Conservation (phyloP, 1,284 basidiomycete genomes). For the Puccinia novopanici region DNA sequence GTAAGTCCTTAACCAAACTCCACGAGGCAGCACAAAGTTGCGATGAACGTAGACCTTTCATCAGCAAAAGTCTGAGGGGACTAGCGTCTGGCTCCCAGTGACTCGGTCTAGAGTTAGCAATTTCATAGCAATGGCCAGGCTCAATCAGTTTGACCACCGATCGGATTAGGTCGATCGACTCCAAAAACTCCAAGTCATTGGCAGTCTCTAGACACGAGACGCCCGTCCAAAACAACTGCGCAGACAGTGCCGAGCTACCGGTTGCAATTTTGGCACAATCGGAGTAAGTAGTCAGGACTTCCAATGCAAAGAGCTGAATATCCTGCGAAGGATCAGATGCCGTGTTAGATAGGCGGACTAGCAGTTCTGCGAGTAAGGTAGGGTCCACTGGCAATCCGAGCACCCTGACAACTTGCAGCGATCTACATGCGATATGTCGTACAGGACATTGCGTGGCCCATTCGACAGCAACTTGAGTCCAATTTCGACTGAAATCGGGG, state of each 20-base stretch:
- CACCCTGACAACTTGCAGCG: conserved; percentile 43
- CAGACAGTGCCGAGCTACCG: conserved; percentile 20
- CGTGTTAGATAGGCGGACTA: conserved; percentile 44
- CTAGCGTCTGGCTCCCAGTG: conserved; percentile 36
- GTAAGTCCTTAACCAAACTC: conserved; percentile 39
- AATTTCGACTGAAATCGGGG: conserved; percentile 39
- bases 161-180: conserved; percentile 31
- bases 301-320: conserved; percentile 47
- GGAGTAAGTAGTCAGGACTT: conserved; percentile 46
- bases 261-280: conserved; percentile 31
- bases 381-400: conserved; percentile 37
- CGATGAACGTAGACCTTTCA: conserved; percentile 46
- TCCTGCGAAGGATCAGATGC: conserved; percentile 46
- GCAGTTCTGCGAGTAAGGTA: conserved; percentile 33
- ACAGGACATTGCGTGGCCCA: conserved; percentile 51
- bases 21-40: conserved; percentile 42
- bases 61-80: conserved; percentile 31
- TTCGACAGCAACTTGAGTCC: conserved; percentile 48
- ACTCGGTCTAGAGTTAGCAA: conserved; percentile 31
- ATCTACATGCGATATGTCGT: conserved; percentile 46
- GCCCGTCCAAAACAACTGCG: conserved; percentile 48
- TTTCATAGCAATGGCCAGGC: conserved; percentile 31
- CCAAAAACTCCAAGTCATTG: conserved; percentile 49
- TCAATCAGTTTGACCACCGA: conserved; percentile 34
- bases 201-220: conserved; percentile 44